phyloP scores from a whole-genome alignment of 352 stramenopile species.

The Pythium coloratum region DNA sequence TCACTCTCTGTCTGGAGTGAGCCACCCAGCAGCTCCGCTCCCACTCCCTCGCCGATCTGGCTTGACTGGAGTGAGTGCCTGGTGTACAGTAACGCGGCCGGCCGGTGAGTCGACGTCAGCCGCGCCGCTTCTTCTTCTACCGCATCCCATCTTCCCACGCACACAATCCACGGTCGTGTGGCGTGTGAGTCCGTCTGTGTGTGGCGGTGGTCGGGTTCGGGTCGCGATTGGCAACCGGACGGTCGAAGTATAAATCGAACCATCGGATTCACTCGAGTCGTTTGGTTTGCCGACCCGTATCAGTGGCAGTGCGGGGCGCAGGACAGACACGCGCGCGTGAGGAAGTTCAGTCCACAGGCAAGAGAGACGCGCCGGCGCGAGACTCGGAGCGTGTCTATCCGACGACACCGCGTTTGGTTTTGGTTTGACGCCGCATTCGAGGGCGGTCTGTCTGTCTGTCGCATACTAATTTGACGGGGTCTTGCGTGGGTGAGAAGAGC shows the following conservation, averaged over 20 bases:
- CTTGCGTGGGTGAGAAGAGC: not conserved
- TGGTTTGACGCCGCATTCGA: not conserved
- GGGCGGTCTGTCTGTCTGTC: not conserved
- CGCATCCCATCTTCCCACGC: not conserved
- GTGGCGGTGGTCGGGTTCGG: not conserved
- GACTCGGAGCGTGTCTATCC: not conserved
- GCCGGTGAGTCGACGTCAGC: not conserved
- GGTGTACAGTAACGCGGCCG: not conserved
- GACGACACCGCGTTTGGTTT: not conserved
- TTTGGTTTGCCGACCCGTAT: not conserved
- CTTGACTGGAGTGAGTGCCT: slow-evolving; percentile 6
- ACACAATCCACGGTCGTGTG: too few relatives aligned
- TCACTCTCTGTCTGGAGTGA: not conserved
- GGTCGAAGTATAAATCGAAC: too few relatives aligned
- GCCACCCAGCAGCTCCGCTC: slow-evolving; percentile 1
- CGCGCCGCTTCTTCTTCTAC: not conserved
- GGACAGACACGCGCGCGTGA: not conserved
- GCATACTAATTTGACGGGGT: not conserved
- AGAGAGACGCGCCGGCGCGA: not conserved
- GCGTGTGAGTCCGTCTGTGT: not conserved
- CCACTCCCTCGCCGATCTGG: not conserved
- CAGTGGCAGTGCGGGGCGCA: slow-evolving; percentile 3
- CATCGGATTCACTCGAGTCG: not conserved
- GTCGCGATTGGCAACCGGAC: not conserved
- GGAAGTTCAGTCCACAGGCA: not conserved